phyloP scores from a whole-genome alignment of 192 early-diverging fungal species.

The Allomyces macrogynus region DNA sequence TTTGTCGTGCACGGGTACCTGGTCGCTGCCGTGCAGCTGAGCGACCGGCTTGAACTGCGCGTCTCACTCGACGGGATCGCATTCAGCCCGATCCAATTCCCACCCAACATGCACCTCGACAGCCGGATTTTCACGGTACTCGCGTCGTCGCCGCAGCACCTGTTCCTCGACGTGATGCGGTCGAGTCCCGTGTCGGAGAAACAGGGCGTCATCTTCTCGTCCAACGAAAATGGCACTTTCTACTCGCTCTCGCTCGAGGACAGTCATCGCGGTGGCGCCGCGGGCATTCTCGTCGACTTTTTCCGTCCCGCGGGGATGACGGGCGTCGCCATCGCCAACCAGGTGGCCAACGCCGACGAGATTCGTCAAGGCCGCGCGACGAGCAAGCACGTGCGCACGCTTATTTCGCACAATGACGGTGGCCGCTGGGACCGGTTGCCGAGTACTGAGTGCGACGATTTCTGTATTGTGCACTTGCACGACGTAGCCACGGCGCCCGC shows the following conservation, averaged over 20 bases:
- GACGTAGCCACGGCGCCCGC: conserved; percentile 1
- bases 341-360: conserved; percentile 43
- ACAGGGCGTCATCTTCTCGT: conserved; percentile 72
- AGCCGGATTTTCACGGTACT: conserved; percentile 54
- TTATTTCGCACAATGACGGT: conserved; percentile 70
- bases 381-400: conserved; percentile 38
- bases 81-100: conserved; percentile 60
- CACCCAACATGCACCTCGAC: conserved; percentile 51
- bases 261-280: conserved; percentile 45
- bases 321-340: conserved; percentile 67
- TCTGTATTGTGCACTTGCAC: neutral
- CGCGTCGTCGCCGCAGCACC: conserved; percentile 52
- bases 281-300: conserved; percentile 65
- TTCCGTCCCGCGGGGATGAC: conserved; percentile 74
- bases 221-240: conserved; percentile 73
- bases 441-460: neutral
- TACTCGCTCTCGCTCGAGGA: conserved; percentile 46
- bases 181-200: conserved; percentile 29
- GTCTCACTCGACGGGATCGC: conserved; percentile 55
- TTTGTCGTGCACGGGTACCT: conserved; percentile 60
- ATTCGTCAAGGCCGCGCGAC: conserved; percentile 19
- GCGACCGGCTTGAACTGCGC: conserved; percentile 24
- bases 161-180: conserved; percentile 60
- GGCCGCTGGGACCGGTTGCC: neutral
- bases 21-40: conserved; percentile 42